Percentiles rank a stretch among this genome's conserved stretches.
Conservation (phyloP, 345 rosid species). For the Eutrema japonicum region DNA sequence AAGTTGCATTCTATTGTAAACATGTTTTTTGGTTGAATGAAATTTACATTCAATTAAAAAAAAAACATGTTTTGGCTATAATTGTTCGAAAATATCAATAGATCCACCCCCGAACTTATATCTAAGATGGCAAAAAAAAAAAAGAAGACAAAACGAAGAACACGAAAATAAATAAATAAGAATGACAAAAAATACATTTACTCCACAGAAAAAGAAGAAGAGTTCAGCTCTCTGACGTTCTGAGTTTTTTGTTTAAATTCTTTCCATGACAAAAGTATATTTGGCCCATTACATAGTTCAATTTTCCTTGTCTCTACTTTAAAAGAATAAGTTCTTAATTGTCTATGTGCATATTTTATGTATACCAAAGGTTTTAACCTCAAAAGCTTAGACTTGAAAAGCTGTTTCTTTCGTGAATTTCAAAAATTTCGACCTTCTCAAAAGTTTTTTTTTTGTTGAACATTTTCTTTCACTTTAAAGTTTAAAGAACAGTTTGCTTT, state of each 20-base stretch:
- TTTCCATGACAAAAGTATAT: conserved; percentile 31
- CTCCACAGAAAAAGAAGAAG: conserved; percentile 27
- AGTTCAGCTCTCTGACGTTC: conserved; percentile 19
- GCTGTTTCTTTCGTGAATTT: conserved; percentile 31
- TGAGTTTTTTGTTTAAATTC: conserved; percentile 33
- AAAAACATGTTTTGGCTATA: not conserved
- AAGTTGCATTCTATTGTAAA: too few species aligned
- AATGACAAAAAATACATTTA: conserved; percentile 23
- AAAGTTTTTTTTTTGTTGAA: not conserved
- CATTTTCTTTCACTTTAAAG: not conserved
- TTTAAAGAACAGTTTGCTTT: too few species aligned
- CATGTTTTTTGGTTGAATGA: too few species aligned
- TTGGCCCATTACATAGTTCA: conserved; percentile 35
- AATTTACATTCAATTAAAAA: too few species aligned
- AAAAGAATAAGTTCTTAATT: conserved; percentile 23
- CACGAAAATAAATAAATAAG: not conserved
- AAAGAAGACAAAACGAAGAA: not conserved
- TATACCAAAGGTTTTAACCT: conserved; percentile 27
- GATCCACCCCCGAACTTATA: not conserved
- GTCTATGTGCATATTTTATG: not conserved
- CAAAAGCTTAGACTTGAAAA: conserved; percentile 63
- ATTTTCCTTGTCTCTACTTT: conserved; percentile 39
- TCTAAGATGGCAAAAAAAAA: not conserved
- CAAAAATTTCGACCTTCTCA: conserved; percentile 37
- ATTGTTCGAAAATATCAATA: not conserved